phyloP scores from a whole-genome alignment of 257 asterid genomes.

The Hygrophila difformis region DNA sequence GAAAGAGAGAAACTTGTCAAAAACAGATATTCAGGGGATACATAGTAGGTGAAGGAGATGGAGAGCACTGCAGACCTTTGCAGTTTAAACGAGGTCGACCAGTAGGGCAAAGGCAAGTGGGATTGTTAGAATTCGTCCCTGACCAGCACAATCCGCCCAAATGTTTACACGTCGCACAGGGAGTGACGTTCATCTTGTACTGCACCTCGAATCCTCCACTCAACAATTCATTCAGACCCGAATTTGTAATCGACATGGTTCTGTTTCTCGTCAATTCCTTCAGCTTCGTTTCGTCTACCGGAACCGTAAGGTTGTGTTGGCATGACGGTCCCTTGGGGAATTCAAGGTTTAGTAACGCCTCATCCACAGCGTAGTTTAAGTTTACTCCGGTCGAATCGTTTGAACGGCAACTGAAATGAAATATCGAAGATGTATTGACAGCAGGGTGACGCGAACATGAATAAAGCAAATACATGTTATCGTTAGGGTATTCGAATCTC shows the following conservation, averaged over 20 bases:
- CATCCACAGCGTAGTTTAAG: background rate
- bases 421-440: background rate
- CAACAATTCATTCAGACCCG: background rate
- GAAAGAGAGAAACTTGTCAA: background rate
- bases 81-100: background rate
- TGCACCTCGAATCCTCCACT: conserved; percentile 2
- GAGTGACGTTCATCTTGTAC: background rate
- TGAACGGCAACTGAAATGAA: background rate
- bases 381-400: background rate
- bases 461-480: background rate
- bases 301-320: background rate
- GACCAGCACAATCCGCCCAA: background rate
- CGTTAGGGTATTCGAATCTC: background rate
- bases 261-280: background rate
- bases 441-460: background rate
- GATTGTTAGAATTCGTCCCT: background rate
- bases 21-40: too few relatives aligned
- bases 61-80: background rate
- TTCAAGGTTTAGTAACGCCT: background rate
- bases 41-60: too few relatives aligned
- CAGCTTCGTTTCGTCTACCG: background rate
- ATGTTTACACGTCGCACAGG: background rate
- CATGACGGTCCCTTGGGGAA: background rate
- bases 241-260: background rate
- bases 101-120: conserved; percentile 2